Percentiles rank a stretch among this genome's conserved stretches.
Evolutionary conservation across 352 stramenopile genomes (phyloP).

Genomic region (Phytophthora capsici): DNA sequence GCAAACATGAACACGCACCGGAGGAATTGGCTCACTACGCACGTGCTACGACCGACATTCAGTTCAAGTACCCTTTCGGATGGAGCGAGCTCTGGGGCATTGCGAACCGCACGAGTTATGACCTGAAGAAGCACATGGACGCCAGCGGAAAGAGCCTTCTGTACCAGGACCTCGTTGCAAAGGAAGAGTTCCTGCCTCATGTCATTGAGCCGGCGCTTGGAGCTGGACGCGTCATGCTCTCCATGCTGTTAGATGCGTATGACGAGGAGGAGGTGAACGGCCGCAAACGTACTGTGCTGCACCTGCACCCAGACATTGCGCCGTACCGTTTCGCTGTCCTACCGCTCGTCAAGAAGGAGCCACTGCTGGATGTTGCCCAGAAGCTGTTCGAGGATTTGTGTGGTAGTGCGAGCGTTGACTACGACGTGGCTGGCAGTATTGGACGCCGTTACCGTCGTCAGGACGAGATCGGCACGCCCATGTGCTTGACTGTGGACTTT

Average conservation of each 20-base stretch:
- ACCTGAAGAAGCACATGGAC: constrained; percentile 95
- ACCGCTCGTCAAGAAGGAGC: constrained; percentile 96
- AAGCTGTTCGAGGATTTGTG: constrained; percentile 93
- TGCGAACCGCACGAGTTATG: constrained; percentile 95
- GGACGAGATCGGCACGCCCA: constrained; percentile 97
- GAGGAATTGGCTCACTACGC: constrained; percentile 98
- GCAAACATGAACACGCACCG: constrained; percentile 91
- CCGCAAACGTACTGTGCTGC: constrained; percentile 85
- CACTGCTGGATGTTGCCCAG: constrained; percentile 87
- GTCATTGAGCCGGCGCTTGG: constrained; percentile 94
- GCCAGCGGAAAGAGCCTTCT: constrained; percentile 92
- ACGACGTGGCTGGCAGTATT: constrained; percentile 91
- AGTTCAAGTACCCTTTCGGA: constrained; percentile 97
- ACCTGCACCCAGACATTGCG: constrained; percentile 94
- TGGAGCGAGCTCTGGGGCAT: constrained; percentile 97
- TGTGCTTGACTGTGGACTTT: constrained; percentile 98
- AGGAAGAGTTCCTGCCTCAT: constrained; percentile 94
- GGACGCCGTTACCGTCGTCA: constrained; percentile 94
- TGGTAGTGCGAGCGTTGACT: constrained; percentile 90
- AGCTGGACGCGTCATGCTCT: constrained; percentile 93
- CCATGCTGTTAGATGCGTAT: constrained; percentile 95
- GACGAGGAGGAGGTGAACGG: constrained; percentile 94
- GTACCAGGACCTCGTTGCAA: constrained; percentile 65
- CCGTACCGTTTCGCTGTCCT: constrained; percentile 94
- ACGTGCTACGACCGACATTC: constrained; percentile 96